Conservation (phyloP, 345 rosid species). For the Barbarea vulgaris region DNA sequence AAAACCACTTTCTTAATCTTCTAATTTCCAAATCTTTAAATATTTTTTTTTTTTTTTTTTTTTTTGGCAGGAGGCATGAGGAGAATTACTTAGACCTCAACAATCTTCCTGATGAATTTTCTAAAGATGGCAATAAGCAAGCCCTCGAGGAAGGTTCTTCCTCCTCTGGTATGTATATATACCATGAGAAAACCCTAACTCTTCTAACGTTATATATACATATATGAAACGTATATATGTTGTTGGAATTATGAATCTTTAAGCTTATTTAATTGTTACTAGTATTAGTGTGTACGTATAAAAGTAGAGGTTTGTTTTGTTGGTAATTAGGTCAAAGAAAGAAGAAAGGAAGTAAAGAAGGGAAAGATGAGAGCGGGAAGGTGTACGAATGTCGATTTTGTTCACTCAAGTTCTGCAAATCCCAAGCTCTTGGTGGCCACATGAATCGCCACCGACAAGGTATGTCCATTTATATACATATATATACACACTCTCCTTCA, state of each 20-base stretch:
- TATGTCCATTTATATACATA: conserved; percentile 28
- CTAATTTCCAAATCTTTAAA: conserved; percentile 26
- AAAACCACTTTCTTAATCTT: conserved; percentile 31
- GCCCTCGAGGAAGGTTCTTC: conserved; percentile 65
- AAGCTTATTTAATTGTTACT: not conserved
- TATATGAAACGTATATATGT: not conserved
- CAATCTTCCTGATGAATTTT: conserved; percentile 86
- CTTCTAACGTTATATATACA: not conserved
- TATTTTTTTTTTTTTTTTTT: not conserved
- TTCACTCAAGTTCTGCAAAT: conserved; percentile 99
- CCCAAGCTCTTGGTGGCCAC: conserved; percentile 99
- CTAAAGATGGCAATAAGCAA: conserved; percentile 58
- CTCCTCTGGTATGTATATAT: conserved; percentile 56
- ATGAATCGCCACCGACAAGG: conserved; percentile 99
- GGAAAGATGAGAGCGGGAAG: conserved; percentile 85
- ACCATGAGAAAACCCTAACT: conserved; percentile 28
- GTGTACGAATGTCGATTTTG: conserved; percentile 99
- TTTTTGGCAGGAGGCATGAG: conserved; percentile 72
- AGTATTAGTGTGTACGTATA: not conserved
- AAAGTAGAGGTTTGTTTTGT: not conserved
- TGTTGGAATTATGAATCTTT: not conserved
- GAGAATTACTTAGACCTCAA: conserved; percentile 89
- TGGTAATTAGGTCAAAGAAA: conserved; percentile 56
- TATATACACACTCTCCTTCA: conserved; percentile 1
- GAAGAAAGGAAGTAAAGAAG: conserved; percentile 83